Evolutionary conservation across 805 yeast species (phyloP).

Genomic region (Sugiyamaella chiloensis): DNA sequence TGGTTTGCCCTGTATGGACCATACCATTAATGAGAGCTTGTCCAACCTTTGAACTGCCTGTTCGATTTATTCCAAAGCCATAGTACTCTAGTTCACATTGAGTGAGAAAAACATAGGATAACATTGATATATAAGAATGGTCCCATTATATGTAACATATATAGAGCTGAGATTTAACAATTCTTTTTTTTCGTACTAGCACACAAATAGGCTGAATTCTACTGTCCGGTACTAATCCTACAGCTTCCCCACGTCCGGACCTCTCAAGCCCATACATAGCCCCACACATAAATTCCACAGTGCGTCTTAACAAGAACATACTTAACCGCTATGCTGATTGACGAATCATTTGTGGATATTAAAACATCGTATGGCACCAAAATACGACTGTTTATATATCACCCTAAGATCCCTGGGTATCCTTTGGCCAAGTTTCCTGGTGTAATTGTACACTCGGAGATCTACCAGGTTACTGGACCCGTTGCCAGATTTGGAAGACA

Average conservation of each 20-base stretch:
- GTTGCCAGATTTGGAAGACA: slow-evolving; percentile 73
- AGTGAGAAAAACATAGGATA: too few relatives aligned
- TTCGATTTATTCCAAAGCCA: neutral
- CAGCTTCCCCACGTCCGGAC: too few relatives aligned
- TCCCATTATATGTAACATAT: too few relatives aligned
- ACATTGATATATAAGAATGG: too few relatives aligned
- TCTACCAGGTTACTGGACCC: slow-evolving; percentile 78
- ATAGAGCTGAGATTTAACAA: too few relatives aligned
- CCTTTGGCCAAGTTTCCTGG: slow-evolving; percentile 82
- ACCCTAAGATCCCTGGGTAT: slow-evolving; percentile 66
- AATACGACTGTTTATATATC: slow-evolving; percentile 61
- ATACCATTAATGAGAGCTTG: neutral
- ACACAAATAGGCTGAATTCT: too few relatives aligned
- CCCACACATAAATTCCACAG: too few relatives aligned
- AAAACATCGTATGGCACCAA: slow-evolving; percentile 63
- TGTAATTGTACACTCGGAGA: slow-evolving; percentile 73
- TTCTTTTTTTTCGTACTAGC: too few relatives aligned
- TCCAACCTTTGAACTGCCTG: neutral
- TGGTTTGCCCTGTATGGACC: neutral
- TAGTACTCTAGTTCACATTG: too few relatives aligned
- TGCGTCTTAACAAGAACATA: too few relatives aligned
- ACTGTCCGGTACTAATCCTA: too few relatives aligned
- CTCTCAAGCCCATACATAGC: too few relatives aligned
- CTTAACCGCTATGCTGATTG: slow-evolving; percentile 61
- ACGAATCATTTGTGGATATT: slow-evolving; percentile 62